A percentile compares a stretch with the other conserved stretches of the same genome.
These are phyloP conservation scores for Daldinia sp. DNA, from an alignment of 2,329 filamentous ascomycete genomes.

Conservation along the genomic window DNA sequence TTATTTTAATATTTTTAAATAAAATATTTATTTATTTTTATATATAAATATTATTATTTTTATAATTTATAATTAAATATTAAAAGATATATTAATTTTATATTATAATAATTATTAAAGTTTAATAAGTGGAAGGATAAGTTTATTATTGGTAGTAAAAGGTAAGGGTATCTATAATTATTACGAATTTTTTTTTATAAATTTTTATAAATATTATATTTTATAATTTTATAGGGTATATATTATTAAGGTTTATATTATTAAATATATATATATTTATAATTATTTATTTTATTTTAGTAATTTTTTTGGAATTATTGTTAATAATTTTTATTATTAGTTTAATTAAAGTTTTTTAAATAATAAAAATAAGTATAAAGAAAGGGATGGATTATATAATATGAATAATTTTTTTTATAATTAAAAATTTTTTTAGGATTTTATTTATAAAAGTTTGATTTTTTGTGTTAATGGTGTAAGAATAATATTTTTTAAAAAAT, in stretches of 20 bases:
- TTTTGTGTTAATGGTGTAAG: constrained; percentile 1
- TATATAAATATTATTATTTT: constrained; percentile 2
- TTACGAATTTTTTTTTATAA: background rate
- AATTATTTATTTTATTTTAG: too few relatives aligned
- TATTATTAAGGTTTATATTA: background rate
- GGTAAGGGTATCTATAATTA: background rate
- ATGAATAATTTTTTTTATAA: background rate
- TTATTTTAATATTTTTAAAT: background rate
- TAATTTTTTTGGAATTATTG: background rate
- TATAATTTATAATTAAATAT: constrained; percentile 10
- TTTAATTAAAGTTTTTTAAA: background rate
- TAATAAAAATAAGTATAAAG: constrained; percentile 1
- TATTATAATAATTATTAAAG: background rate
- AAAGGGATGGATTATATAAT: background rate
- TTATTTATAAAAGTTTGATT: background rate
- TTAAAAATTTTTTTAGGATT: background rate
- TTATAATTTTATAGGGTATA: background rate
- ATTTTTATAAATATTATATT: background rate
- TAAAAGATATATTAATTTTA: background rate
- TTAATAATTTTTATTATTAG: background rate
- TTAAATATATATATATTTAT: constrained; percentile 7
- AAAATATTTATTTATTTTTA: constrained; percentile 1
- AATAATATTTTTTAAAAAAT: background rate
- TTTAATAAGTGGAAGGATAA: background rate
- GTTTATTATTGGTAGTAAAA: constrained; percentile 6